A percentile compares a stretch with the other conserved stretches of the same genome.
Evolutionary conservation across 805 yeast species (phyloP).

Genomic region (Wickerhamomyces kurtzmanii): DNA sequence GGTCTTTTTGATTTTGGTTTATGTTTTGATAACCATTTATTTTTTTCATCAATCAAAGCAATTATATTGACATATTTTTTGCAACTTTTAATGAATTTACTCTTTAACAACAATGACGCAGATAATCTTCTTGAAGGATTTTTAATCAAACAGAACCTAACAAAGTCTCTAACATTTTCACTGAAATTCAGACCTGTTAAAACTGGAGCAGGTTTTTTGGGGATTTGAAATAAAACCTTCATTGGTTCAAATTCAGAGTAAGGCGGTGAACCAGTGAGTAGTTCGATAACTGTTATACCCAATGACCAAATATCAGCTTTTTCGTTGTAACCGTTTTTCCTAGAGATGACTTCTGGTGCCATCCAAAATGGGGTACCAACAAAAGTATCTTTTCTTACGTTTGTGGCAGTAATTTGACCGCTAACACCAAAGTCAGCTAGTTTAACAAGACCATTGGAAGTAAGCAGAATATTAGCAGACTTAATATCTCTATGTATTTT

Average conservation of each 20-base stretch:
- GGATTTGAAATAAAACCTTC: constrained; percentile 66
- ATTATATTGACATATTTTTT: constrained; percentile 20
- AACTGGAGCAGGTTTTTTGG: constrained; percentile 53
- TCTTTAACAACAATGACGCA: constrained; percentile 44
- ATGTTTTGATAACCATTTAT: constrained; percentile 22
- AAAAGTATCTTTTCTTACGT: constrained; percentile 58
- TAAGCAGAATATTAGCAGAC: constrained; percentile 78
- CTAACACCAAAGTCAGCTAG: constrained; percentile 92
- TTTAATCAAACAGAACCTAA: constrained; percentile 54
- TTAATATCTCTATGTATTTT: constrained; percentile 88
- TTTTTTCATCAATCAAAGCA: constrained; percentile 28
- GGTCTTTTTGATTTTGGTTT: constrained; percentile 24
- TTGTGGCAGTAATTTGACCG: constrained; percentile 63
- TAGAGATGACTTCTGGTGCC: constrained; percentile 92
- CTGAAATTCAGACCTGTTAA: constrained; percentile 34
- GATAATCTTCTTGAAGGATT: constrained; percentile 58
- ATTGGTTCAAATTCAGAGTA: constrained; percentile 62
- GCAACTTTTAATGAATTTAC: constrained; percentile 35
- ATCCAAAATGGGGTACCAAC: constrained; percentile 98
- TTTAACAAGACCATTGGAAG: constrained; percentile 61
- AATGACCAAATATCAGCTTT: constrained; percentile 95
- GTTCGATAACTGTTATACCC: constrained; percentile 86
- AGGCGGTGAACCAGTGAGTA: constrained; percentile 80
- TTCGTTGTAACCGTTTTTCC: constrained; percentile 59
- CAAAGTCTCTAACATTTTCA: constrained; percentile 41